Base-by-base conservation (phyloP, 495 filamentous ascomycete genomes). In the Xylaria palmicola region DNA sequence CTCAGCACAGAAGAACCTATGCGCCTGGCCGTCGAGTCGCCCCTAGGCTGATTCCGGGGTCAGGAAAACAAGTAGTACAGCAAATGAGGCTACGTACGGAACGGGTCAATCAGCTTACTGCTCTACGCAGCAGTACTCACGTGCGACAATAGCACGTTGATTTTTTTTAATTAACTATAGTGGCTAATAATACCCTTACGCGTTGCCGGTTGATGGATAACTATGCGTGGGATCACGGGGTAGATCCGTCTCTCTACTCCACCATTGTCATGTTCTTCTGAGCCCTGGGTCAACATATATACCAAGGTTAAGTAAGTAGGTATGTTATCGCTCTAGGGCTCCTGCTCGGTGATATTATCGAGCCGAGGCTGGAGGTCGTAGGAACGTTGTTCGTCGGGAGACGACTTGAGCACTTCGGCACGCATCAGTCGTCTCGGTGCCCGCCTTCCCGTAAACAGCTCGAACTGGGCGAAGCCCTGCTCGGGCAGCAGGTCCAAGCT, bases 401-500 rank as follows among this genome's bases (percentile, higher is more conserved):
- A 77, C 20, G 75, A 80, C 41, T 78, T 80, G 41, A 88, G 73
- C 3, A 88, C 86, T 70, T 88, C 87, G 41, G 80, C 72, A 49
- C 85, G 80, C 89, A 92, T 92, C 40, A 87, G 56, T 36, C 83
- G 75, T 10, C 87, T 80, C 6, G 88, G 89, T 2, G 89, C 89
- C 67, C 88, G 81, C 24, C 88, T 75, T 19, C 88, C 89, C 8
- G 88, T 89, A 71, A 91, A 88, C 36, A 91, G 69, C 70, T 91
- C 89, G 66, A 90, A 91, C 65, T 90, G 88, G 5, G 89, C 87
- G 72, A 88, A 90, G 6, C 86, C 89, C 67, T 90, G 88, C 65
- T 92, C 89, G 6, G 85, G 86, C 3, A 92, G 76, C 27, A 91
- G 79, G 65, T 91, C 89, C 20, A 91, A 72, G 1, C 88, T 88